Conservation (phyloP, 495 filamentous ascomycete species). For the Haplographium delicatum region DNA sequence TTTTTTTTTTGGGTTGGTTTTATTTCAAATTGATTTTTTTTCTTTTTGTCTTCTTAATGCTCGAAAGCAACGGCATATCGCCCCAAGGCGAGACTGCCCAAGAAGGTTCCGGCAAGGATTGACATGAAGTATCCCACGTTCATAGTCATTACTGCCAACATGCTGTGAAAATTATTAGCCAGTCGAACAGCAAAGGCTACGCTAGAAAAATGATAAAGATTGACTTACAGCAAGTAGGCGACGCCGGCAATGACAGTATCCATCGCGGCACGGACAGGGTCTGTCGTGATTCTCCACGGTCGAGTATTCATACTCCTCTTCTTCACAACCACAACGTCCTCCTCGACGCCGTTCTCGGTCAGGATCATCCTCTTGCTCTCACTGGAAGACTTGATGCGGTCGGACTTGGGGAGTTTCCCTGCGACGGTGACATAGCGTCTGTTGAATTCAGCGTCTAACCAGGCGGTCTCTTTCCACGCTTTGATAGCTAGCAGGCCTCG, state of each 20-base stretch:
- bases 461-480: conserved; percentile 42
- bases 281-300: conserved; percentile 76
- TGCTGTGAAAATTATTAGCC: conserved; percentile 47
- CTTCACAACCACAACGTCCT: conserved; percentile 65
- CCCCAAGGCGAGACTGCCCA: conserved; percentile 78
- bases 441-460: conserved; percentile 58
- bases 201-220: no score
- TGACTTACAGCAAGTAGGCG: conserved; percentile 87
- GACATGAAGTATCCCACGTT: conserved; percentile 96
- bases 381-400: conserved; percentile 44
- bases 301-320: conserved; percentile 39
- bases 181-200: neutral
- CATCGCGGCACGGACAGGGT: conserved; percentile 65
- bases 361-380: conserved; percentile 55
- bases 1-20: no score
- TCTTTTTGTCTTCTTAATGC: no score
- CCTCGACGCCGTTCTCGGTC: conserved; percentile 65
- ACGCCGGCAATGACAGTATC: conserved; percentile 67
- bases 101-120: conserved; percentile 73
- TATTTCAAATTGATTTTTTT: neutral
- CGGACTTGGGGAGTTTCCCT: conserved; percentile 53
- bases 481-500: conserved; percentile 66
- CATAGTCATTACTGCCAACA: conserved; percentile 98
- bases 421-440: conserved; percentile 71
- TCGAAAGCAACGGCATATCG: conserved; percentile 43